phyloP scores from a whole-genome alignment of 23 red algal species.

The Gracilaria domingensis region DNA sequence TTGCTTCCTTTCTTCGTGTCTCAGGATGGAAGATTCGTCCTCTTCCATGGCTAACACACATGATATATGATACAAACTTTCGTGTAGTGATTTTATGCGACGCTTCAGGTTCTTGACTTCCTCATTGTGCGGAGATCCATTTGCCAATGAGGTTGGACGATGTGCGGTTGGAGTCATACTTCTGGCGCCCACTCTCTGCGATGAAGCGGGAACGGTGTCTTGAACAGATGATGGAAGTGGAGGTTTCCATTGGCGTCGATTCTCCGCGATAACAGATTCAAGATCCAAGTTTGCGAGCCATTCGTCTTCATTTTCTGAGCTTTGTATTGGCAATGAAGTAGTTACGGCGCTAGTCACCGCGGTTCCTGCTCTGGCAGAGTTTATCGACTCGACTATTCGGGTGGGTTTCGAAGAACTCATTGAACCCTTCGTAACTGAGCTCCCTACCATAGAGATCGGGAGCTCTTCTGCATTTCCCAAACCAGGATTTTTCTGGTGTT shows the following conservation, averaged over 20 bases:
- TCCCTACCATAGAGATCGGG: not conserved
- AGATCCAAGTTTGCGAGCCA: conserved; percentile 47
- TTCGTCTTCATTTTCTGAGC: conserved; percentile 49
- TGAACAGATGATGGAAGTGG: not conserved
- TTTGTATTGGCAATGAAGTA: not conserved
- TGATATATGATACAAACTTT: conserved; percentile 64
- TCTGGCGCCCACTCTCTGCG: not conserved
- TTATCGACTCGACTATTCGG: not conserved
- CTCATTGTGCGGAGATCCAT: not conserved
- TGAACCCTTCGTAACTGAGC: not conserved
- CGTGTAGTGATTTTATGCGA: conserved; percentile 44
- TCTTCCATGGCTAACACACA: conserved; percentile 50
- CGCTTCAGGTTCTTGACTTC: conserved; percentile 48
- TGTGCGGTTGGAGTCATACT: not conserved
- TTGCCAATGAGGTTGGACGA: not conserved
- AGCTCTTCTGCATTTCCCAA: not conserved
- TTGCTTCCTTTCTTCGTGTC: conserved; percentile 25
- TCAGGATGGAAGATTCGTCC: conserved; percentile 23
- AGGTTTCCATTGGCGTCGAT: conserved; percentile 11
- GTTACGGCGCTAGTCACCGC: not conserved
- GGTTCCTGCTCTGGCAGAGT: not conserved
- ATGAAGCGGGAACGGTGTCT: not conserved
- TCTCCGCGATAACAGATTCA: conserved; percentile 52
- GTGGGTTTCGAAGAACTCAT: not conserved
- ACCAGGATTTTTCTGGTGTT: not conserved